A percentile compares a stretch with the other conserved stretches of the same genome.
Conservation (phyloP, 1,284 basidiomycete genomes). For the Hortiboletus rubellus region DNA sequence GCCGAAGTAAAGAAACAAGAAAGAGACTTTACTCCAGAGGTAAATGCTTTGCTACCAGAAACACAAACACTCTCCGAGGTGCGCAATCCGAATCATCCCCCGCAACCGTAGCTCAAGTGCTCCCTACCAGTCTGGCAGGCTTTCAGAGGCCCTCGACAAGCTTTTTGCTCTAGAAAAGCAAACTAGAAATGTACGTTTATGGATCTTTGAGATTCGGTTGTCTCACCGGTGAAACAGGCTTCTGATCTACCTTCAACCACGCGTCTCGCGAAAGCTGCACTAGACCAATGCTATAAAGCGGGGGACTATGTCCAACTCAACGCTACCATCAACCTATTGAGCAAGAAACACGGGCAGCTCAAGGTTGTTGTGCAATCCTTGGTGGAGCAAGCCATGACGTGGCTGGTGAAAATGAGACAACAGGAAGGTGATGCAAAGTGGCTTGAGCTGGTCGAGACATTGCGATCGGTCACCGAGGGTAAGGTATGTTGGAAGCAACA, state of each 20-base stretch:
- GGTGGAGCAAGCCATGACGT: slow-evolving; percentile 83
- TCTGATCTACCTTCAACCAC: slow-evolving; percentile 92
- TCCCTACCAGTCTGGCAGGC: slow-evolving; percentile 62
- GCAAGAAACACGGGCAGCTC: slow-evolving; percentile 98
- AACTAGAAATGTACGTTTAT: slow-evolving; percentile 80
- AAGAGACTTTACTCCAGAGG: slow-evolving; percentile 72
- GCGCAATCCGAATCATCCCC: neutral
- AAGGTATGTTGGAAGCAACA: slow-evolving; percentile 59
- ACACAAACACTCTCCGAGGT: slow-evolving; percentile 59
- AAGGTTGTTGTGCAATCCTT: slow-evolving; percentile 89
- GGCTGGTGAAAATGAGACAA: slow-evolving; percentile 73
- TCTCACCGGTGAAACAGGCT: slow-evolving; percentile 55
- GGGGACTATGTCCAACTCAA: slow-evolving; percentile 74
- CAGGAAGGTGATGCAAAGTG: slow-evolving; percentile 72
- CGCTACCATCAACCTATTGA: slow-evolving; percentile 69
- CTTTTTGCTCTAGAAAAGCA: slow-evolving; percentile 92
- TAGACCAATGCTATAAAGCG: slow-evolving; percentile 72
- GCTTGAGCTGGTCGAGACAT: slow-evolving; percentile 85
- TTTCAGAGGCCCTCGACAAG: slow-evolving; percentile 88
- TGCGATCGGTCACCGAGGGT: slow-evolving; percentile 93
- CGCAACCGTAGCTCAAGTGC: slow-evolving; percentile 1
- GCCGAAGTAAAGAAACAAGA: slow-evolving; percentile 79
- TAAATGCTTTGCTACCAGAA: slow-evolving; percentile 61
- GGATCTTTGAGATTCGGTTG: neutral
- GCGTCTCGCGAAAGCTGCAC: slow-evolving; percentile 75